phyloP scores from a whole-genome alignment of 176 grass and related monocot genomes.

The Musa itinerans region DNA sequence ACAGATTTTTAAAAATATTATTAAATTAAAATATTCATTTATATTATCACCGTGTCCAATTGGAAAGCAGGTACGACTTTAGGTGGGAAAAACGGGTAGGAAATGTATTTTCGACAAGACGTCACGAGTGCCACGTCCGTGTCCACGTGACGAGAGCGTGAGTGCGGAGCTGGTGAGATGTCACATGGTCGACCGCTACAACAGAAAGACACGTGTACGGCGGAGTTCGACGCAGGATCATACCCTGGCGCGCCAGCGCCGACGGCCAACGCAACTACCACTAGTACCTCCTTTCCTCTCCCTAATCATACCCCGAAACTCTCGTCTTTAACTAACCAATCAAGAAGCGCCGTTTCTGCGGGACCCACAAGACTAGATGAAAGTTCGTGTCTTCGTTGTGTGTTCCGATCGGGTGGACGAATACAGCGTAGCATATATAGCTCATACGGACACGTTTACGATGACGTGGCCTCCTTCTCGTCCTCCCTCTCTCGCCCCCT shows the following conservation, averaged over 20 bases:
- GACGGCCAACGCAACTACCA: conserved; percentile 34
- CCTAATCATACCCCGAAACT: background rate
- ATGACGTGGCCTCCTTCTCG: background rate
- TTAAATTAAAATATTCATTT: too few species aligned
- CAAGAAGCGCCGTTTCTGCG: background rate
- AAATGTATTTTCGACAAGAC: too few species aligned
- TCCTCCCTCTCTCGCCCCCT: background rate
- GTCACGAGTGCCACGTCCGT: too few species aligned
- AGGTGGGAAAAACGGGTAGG: too few species aligned
- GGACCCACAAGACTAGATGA: too few species aligned
- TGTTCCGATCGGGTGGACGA: too few species aligned
- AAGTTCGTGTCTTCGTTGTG: too few species aligned
- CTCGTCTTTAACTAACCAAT: background rate
- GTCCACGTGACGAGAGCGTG: background rate
- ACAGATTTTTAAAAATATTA: too few species aligned
- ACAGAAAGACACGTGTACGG: conserved; percentile 16
- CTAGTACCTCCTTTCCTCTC: background rate
- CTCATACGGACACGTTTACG: background rate
- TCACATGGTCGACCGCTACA: background rate
- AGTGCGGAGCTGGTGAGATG: too few species aligned
- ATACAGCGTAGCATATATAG: background rate
- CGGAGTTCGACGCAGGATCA: conserved; percentile 19
- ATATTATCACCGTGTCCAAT: too few species aligned
- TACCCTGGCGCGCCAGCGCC: conserved; percentile 18
- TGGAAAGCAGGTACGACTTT: too few species aligned